Evolutionary conservation across 1,284 basidiomycete species (phyloP), one percentile per base, ranked within the genome.

Genomic region (Puccinia hordei): DNA sequence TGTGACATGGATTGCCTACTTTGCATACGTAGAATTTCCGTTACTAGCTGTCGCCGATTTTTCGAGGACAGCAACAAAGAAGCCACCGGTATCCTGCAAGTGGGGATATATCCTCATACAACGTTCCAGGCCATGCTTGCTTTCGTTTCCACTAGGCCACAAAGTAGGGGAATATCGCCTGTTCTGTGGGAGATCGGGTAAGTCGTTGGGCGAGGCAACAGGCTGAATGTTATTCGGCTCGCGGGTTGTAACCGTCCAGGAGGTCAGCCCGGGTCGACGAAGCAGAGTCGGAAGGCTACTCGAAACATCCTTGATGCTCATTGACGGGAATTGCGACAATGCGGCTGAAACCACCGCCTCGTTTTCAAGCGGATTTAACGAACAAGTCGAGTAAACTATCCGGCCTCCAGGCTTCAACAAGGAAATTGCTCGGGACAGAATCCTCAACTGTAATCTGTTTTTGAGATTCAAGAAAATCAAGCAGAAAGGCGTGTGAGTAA

Each of bases 381-480:
- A 98, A 86, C 97, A 99, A 0, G 96, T 99, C 4, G 96, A 99
- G 86, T 99, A 99, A 35, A 98, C 95, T 81, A 99, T 91, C 51
- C 93, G 90, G 15, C 96, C 96, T 27, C 92, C 91, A 3, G 90
- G 89, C 82, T 92, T 91, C 63, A 99, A 89, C 87, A 98, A 89
- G 81, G 91, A 90, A 91, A 99, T 95, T 5, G 92, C 95, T 22
- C 96, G 91, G 82, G 92, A 89, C 24, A 99, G 89, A 83, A 99
- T 98, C 30, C 96, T 92, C 51, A 95, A 88, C 86, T 99, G 97
- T 41, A 99, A 87, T 10, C 93, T 93, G 78, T 5, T 44, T 38
- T 30, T 30, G 59, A 13, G 9, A 41, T 57, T 5, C 53, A 57
- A 57, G 19, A n/a, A 57, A 55, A 63, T 13, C 68, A 33, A 41